Conservation (phyloP, 176 grass and related monocot genomes). For the Aegilops longissima region DNA sequence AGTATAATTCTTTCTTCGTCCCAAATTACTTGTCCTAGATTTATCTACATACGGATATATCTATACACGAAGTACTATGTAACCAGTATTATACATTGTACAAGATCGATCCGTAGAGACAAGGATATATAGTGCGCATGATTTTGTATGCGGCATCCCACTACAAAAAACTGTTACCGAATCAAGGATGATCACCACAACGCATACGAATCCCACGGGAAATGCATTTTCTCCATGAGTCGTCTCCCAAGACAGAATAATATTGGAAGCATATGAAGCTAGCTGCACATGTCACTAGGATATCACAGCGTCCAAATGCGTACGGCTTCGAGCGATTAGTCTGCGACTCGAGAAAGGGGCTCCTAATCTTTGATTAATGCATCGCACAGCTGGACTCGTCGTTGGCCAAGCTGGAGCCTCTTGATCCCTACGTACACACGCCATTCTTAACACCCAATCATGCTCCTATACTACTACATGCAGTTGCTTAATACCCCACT, state of each 20-base stretch:
- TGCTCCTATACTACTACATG: not conserved
- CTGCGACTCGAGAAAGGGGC: not conserved
- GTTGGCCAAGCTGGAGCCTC: conserved; percentile 48
- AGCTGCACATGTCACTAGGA: conserved; percentile 38
- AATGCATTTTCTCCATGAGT: not conserved
- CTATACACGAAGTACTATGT: too few relatives aligned
- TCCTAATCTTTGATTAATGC: not conserved
- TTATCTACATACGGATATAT: too few relatives aligned
- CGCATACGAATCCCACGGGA: not conserved
- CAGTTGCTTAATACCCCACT: not conserved
- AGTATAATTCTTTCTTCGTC: not conserved
- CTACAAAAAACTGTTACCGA: conserved; percentile 18
- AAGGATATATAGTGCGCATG: not conserved
- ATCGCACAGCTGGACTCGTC: conserved; percentile 38
- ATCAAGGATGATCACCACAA: conserved; percentile 30
- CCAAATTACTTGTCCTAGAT: too few relatives aligned
- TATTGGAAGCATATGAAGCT: not conserved
- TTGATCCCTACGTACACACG: conserved; percentile 12
- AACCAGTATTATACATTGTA: not conserved
- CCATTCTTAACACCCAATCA: conserved; percentile 27
- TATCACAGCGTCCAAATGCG: not conserved
- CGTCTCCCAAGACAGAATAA: not conserved
- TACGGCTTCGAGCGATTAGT: not conserved
- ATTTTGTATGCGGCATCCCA: conserved; percentile 28
- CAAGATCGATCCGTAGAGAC: not conserved